Conservation (phyloP, 495 filamentous ascomycete species). For the Talaromyces proteolyticus region DNA sequence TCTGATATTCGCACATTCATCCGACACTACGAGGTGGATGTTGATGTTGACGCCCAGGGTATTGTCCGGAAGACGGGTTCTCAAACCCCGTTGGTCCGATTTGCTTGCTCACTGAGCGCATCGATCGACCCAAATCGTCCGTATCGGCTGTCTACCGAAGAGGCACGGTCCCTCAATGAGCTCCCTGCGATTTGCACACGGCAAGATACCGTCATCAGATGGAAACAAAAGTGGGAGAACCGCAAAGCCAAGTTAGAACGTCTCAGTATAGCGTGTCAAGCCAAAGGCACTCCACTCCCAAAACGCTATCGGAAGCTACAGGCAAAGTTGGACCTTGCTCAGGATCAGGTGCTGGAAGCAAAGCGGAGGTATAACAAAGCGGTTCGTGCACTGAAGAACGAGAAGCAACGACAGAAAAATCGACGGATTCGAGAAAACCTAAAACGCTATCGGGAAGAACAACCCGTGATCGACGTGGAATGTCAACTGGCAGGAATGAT, state of each 20-base stretch:
- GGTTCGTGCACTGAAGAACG: constrained; percentile 13
- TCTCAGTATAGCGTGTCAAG: not conserved
- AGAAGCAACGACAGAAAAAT: constrained; percentile 18
- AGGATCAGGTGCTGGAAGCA: constrained; percentile 11
- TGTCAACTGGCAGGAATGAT: constrained; percentile 21
- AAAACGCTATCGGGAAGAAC: constrained; percentile 22
- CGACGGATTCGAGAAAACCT: constrained; percentile 17
- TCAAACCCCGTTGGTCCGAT: constrained; percentile 20
- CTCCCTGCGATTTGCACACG: constrained; percentile 9
- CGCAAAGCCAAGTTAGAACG: constrained; percentile 1
- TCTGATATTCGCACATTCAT: constrained; percentile 21
- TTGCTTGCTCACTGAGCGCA: constrained; percentile 18
- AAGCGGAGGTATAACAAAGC: constrained; percentile 16
- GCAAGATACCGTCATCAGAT: constrained; percentile 10
- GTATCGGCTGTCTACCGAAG: constrained; percentile 15
- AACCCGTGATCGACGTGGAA: constrained; percentile 25
- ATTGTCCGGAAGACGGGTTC: constrained; percentile 21
- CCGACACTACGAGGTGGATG: constrained; percentile 22
- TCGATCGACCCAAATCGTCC: constrained; percentile 20
- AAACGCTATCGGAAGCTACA: not conserved
- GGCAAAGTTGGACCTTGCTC: not conserved
- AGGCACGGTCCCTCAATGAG: constrained; percentile 16
- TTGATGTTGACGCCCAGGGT: constrained; percentile 24
- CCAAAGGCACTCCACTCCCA: constrained; percentile 1
- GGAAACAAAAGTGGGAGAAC: constrained; percentile 3